Conservation (phyloP, 2,329 filamentous ascomycete species). For the Allantophomopsis lycopodina region DNA sequence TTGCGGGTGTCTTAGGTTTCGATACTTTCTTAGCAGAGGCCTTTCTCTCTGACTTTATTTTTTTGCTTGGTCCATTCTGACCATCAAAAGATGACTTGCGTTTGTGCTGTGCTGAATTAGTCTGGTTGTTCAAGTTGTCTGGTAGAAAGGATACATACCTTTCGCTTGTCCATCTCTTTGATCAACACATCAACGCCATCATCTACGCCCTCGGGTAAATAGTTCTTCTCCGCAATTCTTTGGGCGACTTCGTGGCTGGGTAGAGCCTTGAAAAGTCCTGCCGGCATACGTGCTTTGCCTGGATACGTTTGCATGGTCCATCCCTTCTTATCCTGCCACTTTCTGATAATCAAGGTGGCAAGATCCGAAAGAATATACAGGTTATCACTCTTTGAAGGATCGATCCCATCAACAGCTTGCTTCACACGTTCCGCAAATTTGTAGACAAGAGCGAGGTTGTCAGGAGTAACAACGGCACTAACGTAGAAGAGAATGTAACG, state of each 20-base stretch:
- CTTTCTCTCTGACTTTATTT: conserved; percentile 11
- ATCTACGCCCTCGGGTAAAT: conserved; percentile 71
- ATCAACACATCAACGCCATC: conserved; percentile 51
- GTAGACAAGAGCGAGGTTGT: conserved; percentile 79
- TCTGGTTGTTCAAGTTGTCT: conserved; percentile 3
- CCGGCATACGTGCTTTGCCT: conserved; percentile 67
- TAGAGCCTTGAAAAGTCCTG: conserved; percentile 63
- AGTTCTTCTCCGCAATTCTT: conserved; percentile 75
- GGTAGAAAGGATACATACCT: conserved; percentile 19
- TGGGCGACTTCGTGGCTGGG: conserved; percentile 67
- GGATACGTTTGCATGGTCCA: conserved; percentile 80
- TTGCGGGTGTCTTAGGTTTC: conserved; percentile 15
- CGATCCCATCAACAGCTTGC: conserved; percentile 70
- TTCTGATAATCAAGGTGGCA: conserved; percentile 66
- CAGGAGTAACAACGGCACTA: conserved; percentile 65
- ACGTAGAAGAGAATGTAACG: conserved; percentile 88
- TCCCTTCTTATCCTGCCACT: conserved; percentile 73
- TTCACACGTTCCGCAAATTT: conserved; percentile 90
- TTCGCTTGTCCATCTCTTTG: conserved; percentile 50
- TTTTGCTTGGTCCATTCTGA: conserved; percentile 9
- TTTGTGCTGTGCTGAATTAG: conserved; percentile 8
- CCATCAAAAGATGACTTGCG: conserved; percentile 13
- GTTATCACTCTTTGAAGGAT: conserved; percentile 51
- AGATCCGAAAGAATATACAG: conserved; percentile 84
- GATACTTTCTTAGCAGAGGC: conserved; percentile 6